phyloP scores from a whole-genome alignment of 306 rosid genomes.

The Acacia crassicarpa region DNA sequence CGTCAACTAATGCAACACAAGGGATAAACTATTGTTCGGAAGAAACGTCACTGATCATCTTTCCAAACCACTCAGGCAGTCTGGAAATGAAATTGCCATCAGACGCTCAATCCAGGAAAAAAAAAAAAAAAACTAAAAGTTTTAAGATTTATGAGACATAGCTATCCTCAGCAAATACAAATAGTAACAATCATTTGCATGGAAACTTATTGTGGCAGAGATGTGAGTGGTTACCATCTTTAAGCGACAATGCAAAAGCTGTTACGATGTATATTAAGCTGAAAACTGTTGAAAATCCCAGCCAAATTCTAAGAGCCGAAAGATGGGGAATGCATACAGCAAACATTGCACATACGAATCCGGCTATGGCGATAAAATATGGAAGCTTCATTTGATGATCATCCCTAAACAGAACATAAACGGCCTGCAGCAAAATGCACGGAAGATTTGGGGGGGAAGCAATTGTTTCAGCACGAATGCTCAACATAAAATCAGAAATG shows the following conservation, averaged over 20 bases:
- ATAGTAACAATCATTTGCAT: background rate
- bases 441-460: background rate
- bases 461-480: background rate
- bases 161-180: background rate
- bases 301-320: slow-evolving; percentile 90
- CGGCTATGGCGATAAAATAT: slow-evolving; percentile 71
- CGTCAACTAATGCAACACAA: background rate
- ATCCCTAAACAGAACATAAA: slow-evolving; percentile 67
- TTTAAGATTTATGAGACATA: too few relatives aligned
- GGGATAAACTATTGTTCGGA: background rate
- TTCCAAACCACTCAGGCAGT: background rate
- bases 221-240: slow-evolving; percentile 66
- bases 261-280: slow-evolving; percentile 63
- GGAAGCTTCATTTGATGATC: slow-evolving; percentile 78
- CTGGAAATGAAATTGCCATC: too few relatives aligned
- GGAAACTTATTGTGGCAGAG: background rate
- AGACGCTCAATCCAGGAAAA: too few relatives aligned
- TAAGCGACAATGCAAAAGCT: slow-evolving; percentile 61
- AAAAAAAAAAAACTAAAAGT: too few relatives aligned
- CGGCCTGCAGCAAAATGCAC: slow-evolving; percentile 54
- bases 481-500: background rate
- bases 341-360: slow-evolving; percentile 77
- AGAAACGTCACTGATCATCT: too few relatives aligned
- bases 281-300: slow-evolving; percentile 84
- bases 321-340: slow-evolving; percentile 91